These are phyloP conservation scores for Fusarium oligoseptatum DNA, from an alignment of 2,329 filamentous ascomycete species.

Conservation along the genomic window DNA sequence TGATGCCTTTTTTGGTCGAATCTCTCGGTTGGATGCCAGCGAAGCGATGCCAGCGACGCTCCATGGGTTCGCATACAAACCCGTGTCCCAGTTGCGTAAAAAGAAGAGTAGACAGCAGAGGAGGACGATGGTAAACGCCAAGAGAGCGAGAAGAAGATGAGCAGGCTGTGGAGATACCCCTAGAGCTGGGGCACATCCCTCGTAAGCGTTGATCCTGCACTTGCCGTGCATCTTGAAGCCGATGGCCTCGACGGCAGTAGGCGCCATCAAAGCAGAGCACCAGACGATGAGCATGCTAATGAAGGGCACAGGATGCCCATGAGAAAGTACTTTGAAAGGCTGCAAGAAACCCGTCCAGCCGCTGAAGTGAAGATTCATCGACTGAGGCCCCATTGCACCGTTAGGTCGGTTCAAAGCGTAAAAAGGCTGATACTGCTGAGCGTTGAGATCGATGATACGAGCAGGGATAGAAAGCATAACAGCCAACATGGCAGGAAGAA, in stretches of 20 bases:
- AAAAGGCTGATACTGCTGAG: conserved; percentile 61
- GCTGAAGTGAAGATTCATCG: conserved; percentile 58
- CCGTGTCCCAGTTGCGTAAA: conserved; percentile 41
- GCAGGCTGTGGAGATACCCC: conserved; percentile 41
- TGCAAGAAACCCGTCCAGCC: conserved; percentile 54
- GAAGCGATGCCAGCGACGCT: conserved; percentile 46
- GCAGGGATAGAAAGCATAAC: conserved; percentile 58
- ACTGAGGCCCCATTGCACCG: conserved; percentile 57
- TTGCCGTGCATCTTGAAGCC: conserved; percentile 45
- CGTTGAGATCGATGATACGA: conserved; percentile 59
- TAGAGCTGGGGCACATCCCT: conserved; percentile 41
- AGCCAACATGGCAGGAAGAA: conserved; percentile 58
- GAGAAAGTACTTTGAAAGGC: conserved; percentile 51
- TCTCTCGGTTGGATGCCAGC: conserved; percentile 40
- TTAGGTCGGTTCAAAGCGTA: conserved; percentile 55
- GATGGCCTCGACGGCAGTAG: conserved; percentile 43
- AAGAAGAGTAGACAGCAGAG: conserved; percentile 39
- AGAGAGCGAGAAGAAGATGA: conserved; percentile 33
- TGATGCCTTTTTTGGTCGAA: conserved; percentile 36
- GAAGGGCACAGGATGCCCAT: conserved; percentile 47
- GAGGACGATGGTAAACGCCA: conserved; percentile 36
- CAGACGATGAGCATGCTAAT: conserved; percentile 45
- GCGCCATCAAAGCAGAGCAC: conserved; percentile 40
- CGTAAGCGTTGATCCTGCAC: conserved; percentile 36
- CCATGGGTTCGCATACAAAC: conserved; percentile 50